phyloP scores from a whole-genome alignment of 208 protist genomes.

The Trypanosoma grayi region DNA sequence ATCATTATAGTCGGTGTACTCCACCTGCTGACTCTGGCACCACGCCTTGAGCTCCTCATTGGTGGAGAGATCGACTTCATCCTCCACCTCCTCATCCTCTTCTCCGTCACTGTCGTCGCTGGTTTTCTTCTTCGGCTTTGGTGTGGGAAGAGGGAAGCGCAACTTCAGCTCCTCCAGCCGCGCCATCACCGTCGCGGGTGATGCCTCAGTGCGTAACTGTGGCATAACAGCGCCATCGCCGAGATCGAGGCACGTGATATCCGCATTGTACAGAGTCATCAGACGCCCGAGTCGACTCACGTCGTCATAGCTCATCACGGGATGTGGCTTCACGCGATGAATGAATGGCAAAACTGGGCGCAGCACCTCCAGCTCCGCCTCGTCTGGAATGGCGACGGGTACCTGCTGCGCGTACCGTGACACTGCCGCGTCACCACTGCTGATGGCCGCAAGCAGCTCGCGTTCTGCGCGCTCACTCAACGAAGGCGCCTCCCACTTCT shows the following conservation, averaged over 20 bases:
- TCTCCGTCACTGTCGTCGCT: slow-evolving; percentile 19
- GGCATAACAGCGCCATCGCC: slow-evolving; percentile 34
- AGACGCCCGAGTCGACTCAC: slow-evolving; percentile 45
- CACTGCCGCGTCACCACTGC: slow-evolving; percentile 19
- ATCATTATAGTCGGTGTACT: slow-evolving; percentile 52
- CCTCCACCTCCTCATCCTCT: slow-evolving; percentile 33
- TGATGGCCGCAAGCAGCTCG: slow-evolving; percentile 14
- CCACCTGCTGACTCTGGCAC: slow-evolving; percentile 50
- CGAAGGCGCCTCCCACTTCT: slow-evolving; percentile 11
- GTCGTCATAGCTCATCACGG: slow-evolving; percentile 59
- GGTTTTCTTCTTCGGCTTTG: slow-evolving; percentile 10
- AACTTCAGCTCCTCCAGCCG: slow-evolving; percentile 46
- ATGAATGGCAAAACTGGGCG: slow-evolving; percentile 38
- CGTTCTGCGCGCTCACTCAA: slow-evolving; percentile 2
- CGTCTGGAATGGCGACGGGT: slow-evolving; percentile 54
- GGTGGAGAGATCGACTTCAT: slow-evolving; percentile 33
- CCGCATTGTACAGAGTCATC: slow-evolving; percentile 28
- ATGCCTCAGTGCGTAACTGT: slow-evolving; percentile 31
- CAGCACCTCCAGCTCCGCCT: slow-evolving; percentile 31
- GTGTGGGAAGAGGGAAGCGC: slow-evolving; percentile 63
- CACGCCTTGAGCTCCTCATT: slow-evolving; percentile 61
- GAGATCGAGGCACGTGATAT: slow-evolving; percentile 31
- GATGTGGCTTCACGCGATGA: slow-evolving; percentile 46
- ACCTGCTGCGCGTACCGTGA: slow-evolving; percentile 25
- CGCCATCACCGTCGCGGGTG: slow-evolving; percentile 35